Percentiles rank a stretch among this genome's conserved stretches.
These are phyloP conservation scores for Trichosporon faecale DNA, from an alignment of 1,284 basidiomycete species.

Conservation along the genomic window DNA sequence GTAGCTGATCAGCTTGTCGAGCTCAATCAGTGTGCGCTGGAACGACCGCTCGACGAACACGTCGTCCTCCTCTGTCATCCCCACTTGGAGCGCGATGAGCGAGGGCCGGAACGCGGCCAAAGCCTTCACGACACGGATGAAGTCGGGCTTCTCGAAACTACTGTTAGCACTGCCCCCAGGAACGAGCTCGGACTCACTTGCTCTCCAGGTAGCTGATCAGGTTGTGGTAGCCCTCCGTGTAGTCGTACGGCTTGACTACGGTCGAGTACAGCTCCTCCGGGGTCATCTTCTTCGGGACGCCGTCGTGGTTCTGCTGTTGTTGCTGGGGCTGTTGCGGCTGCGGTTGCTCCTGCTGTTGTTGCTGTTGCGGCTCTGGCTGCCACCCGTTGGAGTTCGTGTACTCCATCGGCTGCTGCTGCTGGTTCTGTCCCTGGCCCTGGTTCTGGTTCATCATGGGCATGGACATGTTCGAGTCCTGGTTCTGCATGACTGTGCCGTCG, in stretches of 20 bases:
- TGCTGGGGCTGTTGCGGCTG: not conserved
- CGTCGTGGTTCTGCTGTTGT: constrained; percentile 5
- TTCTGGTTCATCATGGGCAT: not conserved
- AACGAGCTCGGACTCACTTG: constrained; percentile 57
- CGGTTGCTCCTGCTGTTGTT: not conserved
- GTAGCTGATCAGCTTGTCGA: constrained; percentile 94
- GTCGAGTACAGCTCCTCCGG: constrained; percentile 25
- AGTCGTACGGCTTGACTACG: constrained; percentile 57
- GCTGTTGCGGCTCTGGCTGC: not conserved
- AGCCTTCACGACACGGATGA: constrained; percentile 87
- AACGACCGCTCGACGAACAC: constrained; percentile 94
- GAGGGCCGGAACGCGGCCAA: constrained; percentile 92
- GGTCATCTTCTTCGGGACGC: constrained; percentile 22
- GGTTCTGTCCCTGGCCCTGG: not conserved
- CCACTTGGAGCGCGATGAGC: constrained; percentile 93
- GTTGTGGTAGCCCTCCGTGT: constrained; percentile 89
- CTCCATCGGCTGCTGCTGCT: not conserved
- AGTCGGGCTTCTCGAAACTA: constrained; percentile 94
- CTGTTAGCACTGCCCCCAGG: constrained; percentile 27
- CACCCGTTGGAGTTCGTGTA: constrained; percentile 9
- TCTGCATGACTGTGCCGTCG: constrained; percentile 5
- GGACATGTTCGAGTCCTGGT: constrained; percentile 7
- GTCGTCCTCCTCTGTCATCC: constrained; percentile 85
- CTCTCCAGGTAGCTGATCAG: constrained; percentile 85
- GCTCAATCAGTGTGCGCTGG: constrained; percentile 86